Base-by-base conservation (phyloP, 768 basidiomycete genomes). In the Tricholoma terreum region DNA sequence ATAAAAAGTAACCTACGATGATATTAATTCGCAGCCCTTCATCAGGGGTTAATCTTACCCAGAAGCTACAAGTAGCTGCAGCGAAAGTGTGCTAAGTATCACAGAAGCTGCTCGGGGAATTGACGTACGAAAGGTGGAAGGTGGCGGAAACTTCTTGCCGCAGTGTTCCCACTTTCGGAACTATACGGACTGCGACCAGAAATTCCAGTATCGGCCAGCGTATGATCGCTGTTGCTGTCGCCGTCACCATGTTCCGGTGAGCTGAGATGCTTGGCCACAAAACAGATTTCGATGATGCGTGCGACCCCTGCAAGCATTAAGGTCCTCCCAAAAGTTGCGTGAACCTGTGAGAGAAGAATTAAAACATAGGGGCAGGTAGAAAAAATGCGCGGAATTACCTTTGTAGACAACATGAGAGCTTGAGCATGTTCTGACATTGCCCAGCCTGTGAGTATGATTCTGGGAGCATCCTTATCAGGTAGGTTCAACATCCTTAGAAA, bases 401-500 rank as follows among this genome's bases (percentile, higher is more conserved):
- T 85, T 1, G 92, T 91, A 0, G 92, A 92, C 36, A 95, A 76
- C 84, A 85, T 87, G 50, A 94, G 77, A 4, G 83, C 85, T 74
- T 98, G 94, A 0, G 84, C 83, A 61, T 97, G 94, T 43, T 91
- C 86, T 0, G 90, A 89, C 90, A 97, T 95, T 0, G 88, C 94
- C 87, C 90, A 96, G 6, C 95, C 95, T 0, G 95, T 97, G 57
- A 97, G 76, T 57, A 93, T 86, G 61, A 95, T 87, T 49, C 89
- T 93, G 58, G n/a, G 34, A 38, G 12, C 58, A 4, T 6, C 21
- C 24, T 3, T 59, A 50, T 50, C 21, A 45, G 50, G 33, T 45
- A 34, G 14, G 30, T 4, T 1, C 15, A 27, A 35, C 51, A 50
- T 22, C 12, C 17, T 50, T 38, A 53, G n/a, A n/a, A 11, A 51